Evolutionary conservation across 306 rosid genomes (phyloP).

Genomic region (Delonix regia): DNA sequence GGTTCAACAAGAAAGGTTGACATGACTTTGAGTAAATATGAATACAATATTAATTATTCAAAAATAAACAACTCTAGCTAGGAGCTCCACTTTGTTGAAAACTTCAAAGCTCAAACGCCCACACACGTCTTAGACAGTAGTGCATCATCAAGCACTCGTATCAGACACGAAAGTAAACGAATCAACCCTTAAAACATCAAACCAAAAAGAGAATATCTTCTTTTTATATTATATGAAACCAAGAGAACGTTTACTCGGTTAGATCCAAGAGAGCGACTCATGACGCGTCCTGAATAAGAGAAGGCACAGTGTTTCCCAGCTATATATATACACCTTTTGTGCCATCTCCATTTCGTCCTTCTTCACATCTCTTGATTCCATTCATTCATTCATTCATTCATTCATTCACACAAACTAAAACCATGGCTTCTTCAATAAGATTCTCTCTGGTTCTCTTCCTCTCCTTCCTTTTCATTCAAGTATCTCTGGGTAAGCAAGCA

Average conservation of each 20-base stretch:
- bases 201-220: background rate
- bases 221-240: background rate
- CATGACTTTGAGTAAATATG: background rate
- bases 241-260: background rate
- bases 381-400: background rate
- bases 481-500: conserved; percentile 61
- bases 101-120: conserved; percentile 8
- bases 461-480: conserved; percentile 56
- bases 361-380: conserved; percentile 8
- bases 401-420: background rate
- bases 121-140: conserved; percentile 26
- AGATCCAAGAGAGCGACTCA: background rate
- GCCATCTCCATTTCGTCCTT: conserved; percentile 28
- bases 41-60: background rate
- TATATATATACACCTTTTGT: conserved; percentile 38
- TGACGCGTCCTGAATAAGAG: conserved; percentile 29
- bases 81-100: background rate
- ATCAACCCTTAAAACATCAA: background rate
- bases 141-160: conserved; percentile 13
- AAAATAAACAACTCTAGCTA: background rate
- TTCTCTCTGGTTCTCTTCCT: conserved; percentile 49
- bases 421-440: conserved; percentile 55
- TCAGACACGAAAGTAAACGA: background rate
- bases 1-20: background rate
- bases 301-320: background rate